Conservation (phyloP, 2,329 filamentous ascomycete genomes). For the Zymoseptoria brevis region DNA sequence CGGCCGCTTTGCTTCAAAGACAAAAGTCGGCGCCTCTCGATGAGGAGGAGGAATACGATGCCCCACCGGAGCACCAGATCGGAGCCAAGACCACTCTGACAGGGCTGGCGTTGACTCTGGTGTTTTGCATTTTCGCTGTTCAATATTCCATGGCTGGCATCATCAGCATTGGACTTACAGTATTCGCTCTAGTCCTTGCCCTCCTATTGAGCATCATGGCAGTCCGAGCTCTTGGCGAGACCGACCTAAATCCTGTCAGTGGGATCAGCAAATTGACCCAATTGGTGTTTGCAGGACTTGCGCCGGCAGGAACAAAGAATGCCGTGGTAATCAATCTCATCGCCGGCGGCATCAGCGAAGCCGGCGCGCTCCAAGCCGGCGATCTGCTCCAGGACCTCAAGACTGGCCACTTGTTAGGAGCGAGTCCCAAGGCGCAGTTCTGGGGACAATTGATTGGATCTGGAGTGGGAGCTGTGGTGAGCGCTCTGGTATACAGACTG, state of each 20-base stretch:
- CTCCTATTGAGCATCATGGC: conserved; percentile 60
- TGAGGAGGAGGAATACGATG: conserved; percentile 56
- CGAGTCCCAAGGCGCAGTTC: conserved; percentile 89
- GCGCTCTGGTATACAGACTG: conserved; percentile 77
- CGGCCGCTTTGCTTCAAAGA: conserved; percentile 1
- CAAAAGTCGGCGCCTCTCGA: conserved; percentile 1
- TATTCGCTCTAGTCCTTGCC: conserved; percentile 74
- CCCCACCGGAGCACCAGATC: conserved; percentile 75
- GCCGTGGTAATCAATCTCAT: conserved; percentile 93
- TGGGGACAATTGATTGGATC: conserved; percentile 92
- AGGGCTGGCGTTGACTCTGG: conserved; percentile 67
- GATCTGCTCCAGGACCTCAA: conserved; percentile 97
- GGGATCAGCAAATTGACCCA: conserved; percentile 96
- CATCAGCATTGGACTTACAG: conserved; percentile 72
- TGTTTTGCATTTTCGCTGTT: conserved; percentile 73
- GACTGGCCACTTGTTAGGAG: conserved; percentile 85
- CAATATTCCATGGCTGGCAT: conserved; percentile 75
- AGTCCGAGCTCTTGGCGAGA: conserved; percentile 62
- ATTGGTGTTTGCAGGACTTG: conserved; percentile 85
- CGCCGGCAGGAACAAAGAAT: conserved; percentile 69
- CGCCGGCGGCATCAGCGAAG: conserved; percentile 78
- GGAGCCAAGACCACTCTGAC: conserved; percentile 61
- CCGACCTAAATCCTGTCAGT: conserved; percentile 90
- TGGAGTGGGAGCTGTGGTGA: conserved; percentile 75
- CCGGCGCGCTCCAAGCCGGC: conserved; percentile 84